These are phyloP conservation scores for Phoma herbarum DNA, from an alignment of 2,329 filamentous ascomycete genomes.

Conservation along the genomic window DNA sequence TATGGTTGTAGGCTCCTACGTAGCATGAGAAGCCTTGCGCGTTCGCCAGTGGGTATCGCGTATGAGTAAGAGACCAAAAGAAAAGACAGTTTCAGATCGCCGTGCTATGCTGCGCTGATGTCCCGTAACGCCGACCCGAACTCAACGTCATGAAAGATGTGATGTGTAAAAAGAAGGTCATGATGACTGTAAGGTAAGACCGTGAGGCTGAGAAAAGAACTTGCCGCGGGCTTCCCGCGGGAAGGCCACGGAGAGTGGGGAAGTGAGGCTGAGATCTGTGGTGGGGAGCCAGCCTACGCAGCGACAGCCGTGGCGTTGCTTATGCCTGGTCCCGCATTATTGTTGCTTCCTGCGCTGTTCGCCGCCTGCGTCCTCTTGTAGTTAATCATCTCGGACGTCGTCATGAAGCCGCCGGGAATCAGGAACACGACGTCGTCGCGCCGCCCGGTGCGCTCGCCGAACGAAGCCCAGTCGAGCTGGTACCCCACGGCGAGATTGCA, in stretches of 20 bases:
- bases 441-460: slow-evolving; percentile 43
- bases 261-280: slow-evolving; percentile 13
- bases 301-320: slow-evolving; percentile 29
- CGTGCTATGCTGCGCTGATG: slow-evolving; percentile 6
- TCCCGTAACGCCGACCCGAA: slow-evolving; percentile 15
- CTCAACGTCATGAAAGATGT: background rate
- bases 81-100: slow-evolving; percentile 3
- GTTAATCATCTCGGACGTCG: slow-evolving; percentile 64
- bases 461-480: slow-evolving; percentile 65
- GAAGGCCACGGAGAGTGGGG: slow-evolving; percentile 9
- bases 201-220: slow-evolving; percentile 4
- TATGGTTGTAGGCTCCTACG: slow-evolving; percentile 35
- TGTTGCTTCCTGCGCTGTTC: slow-evolving; percentile 7
- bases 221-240: slow-evolving; percentile 8
- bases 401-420: slow-evolving; percentile 66
- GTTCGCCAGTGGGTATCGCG: slow-evolving; percentile 46
- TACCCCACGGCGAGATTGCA: slow-evolving; percentile 71
- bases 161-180: slow-evolving; percentile 5
- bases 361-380: slow-evolving; percentile 44
- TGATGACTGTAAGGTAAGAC: slow-evolving; percentile 2
- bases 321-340: slow-evolving; percentile 12
- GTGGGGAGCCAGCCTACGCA: slow-evolving; percentile 24
- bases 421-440: slow-evolving; percentile 65
- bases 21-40: slow-evolving; percentile 48
- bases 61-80: slow-evolving; percentile 13